phyloP scores from a whole-genome alignment of 1,284 basidiomycete species.

The Mycena citricolor region DNA sequence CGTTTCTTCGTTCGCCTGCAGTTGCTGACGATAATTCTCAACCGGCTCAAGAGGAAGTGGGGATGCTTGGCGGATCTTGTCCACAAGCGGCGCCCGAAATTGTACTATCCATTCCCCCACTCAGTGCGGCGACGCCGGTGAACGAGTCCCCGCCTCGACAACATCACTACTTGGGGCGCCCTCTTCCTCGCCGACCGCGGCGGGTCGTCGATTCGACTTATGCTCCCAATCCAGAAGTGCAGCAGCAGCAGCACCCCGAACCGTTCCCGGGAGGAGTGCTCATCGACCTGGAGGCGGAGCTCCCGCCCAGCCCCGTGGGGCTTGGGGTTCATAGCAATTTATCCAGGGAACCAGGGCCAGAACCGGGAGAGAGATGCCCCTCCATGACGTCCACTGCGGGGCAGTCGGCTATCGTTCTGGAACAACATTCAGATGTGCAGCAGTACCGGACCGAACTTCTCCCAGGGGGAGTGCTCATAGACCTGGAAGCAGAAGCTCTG shows the following conservation, averaged over 20 bases:
- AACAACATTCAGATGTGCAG: conserved; percentile 3
- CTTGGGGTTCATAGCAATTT: too few species aligned
- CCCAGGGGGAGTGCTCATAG: neutral
- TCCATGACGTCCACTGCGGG: conserved; percentile 9
- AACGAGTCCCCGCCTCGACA: conserved; percentile 6
- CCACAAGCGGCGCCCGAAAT: too few species aligned
- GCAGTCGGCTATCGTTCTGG: conserved; percentile 8
- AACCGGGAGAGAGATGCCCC: conserved; percentile 28
- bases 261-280: conserved; percentile 45
- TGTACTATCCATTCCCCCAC: too few species aligned
- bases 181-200: conserved; percentile 37
- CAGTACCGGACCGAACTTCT: too few species aligned
- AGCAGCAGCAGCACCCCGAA: conserved; percentile 24
- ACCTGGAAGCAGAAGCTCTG: neutral
- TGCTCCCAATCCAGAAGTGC: conserved; percentile 21
- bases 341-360: conserved; percentile 16
- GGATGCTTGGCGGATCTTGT: too few species aligned
- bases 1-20: conserved; percentile 3
- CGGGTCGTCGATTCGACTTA: conserved; percentile 37
- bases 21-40: too few species aligned
- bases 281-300: conserved; percentile 41
- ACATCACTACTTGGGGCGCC: conserved; percentile 21
- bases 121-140: too few species aligned
- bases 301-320: neutral
- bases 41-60: too few species aligned